Evolutionary conservation across 2,329 filamentous ascomycete species (phyloP).

Genomic region (Scedosporium boydii): DNA sequence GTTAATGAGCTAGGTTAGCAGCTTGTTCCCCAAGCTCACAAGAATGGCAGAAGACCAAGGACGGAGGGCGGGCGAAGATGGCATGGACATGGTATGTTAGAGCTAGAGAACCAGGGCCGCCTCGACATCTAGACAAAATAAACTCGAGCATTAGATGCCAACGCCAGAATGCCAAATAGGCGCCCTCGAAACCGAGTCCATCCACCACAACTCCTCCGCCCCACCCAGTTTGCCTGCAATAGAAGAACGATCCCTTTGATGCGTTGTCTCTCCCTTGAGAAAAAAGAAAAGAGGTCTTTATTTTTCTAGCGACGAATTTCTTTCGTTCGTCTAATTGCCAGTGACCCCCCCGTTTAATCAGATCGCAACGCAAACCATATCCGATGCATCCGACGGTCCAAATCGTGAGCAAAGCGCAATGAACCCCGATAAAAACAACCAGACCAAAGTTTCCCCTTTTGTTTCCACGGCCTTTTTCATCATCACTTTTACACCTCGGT

Average conservation of each 20-base stretch:
- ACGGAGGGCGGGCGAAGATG: no score
- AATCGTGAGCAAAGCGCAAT: neutral
- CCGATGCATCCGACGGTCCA: constrained; percentile 4
- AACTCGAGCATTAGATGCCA: neutral
- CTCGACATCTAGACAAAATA: neutral
- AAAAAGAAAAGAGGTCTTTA: constrained; percentile 5
- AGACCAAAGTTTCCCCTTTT: constrained; percentile 4
- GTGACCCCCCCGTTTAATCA: neutral
- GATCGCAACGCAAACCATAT: constrained; percentile 6
- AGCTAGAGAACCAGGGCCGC: neutral
- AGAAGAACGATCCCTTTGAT: no score
- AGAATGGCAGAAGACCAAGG: no score
- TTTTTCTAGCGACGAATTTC: constrained; percentile 6
- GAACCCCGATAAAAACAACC: constrained; percentile 4
- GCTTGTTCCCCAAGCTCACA: no score
- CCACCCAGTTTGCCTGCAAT: neutral
- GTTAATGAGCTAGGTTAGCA: no score
- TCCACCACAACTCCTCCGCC: neutral
- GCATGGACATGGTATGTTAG: no score
- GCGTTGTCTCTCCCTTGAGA: no score
- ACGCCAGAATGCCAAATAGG: neutral
- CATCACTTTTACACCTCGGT: constrained; percentile 64
- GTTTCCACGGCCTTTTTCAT: constrained; percentile 1
- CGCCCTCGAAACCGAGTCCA: neutral
- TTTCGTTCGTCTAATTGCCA: constrained; percentile 4